phyloP scores from a whole-genome alignment of 2,329 filamentous ascomycete species.

The Atkinsonella texensis region DNA sequence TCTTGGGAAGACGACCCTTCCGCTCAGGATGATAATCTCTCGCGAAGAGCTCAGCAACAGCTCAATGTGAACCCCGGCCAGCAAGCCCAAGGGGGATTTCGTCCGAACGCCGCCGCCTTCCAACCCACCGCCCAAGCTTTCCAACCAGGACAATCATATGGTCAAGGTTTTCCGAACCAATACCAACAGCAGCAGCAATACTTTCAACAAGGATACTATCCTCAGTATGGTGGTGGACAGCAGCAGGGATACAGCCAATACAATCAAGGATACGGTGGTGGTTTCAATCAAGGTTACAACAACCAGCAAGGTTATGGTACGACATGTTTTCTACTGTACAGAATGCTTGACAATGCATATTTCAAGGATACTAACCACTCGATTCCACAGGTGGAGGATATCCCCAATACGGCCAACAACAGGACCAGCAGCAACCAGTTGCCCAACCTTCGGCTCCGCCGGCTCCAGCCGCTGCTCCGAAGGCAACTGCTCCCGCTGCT shows the following conservation, averaged over 20 bases:
- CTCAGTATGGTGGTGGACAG: conserved; percentile 37
- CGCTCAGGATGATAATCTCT: conserved; percentile 65
- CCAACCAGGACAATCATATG: conserved; percentile 59
- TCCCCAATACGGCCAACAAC: conserved; percentile 38
- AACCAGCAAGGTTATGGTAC: conserved; percentile 28
- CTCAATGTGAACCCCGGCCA: conserved; percentile 53
- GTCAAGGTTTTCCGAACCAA: conserved; percentile 42
- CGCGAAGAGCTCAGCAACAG: conserved; percentile 63
- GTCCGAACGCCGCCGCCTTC: conserved; percentile 50
- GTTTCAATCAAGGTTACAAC: conserved; percentile 38
- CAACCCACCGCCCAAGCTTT: conserved; percentile 60
- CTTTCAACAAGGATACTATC: conserved; percentile 44
- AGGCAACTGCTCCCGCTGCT: conserved; percentile 22
- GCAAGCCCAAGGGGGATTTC: conserved; percentile 34
- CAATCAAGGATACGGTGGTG: conserved; percentile 40
- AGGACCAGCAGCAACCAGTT: conserved; percentile 22
- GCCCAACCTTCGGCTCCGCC: neutral
- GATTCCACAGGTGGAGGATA: conserved; percentile 34
- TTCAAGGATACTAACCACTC: neutral
- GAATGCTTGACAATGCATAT: neutral
- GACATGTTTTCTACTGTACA: conserved; percentile 6
- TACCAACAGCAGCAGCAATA: conserved; percentile 41
- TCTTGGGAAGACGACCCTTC: conserved; percentile 88
- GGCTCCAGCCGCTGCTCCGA: neutral
- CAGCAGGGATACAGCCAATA: conserved; percentile 38